Evolutionary conservation across 768 basidiomycete species (phyloP).

Genomic region (Rhodosporidiobolus odoratus): DNA sequence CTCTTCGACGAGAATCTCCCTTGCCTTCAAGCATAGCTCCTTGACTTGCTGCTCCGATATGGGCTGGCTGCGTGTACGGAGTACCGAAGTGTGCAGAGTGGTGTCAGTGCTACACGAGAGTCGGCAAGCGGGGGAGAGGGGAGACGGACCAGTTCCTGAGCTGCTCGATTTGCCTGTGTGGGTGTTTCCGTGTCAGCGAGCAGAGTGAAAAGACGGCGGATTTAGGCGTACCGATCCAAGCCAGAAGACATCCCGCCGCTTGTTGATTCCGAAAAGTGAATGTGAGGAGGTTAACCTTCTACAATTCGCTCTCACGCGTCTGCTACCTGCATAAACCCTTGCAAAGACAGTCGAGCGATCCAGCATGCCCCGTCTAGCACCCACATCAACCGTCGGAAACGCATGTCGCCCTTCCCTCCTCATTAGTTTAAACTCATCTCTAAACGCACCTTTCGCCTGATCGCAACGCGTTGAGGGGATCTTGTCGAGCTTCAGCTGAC

Average conservation of each 20-base stretch:
- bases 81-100: neutral
- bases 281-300: neutral
- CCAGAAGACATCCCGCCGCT: constrained; percentile 15
- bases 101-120: neutral
- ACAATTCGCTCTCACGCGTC: neutral
- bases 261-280: neutral
- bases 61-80: constrained; percentile 57
- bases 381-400: constrained; percentile 21
- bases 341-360: neutral
- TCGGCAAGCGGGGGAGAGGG: neutral
- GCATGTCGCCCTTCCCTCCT: neutral
- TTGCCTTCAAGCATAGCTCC: constrained; percentile 85
- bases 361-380: constrained; percentile 19
- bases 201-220: neutral
- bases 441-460: neutral
- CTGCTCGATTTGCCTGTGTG: constrained; percentile 87
- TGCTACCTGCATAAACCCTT: neutral
- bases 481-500: neutral
- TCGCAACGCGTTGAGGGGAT: neutral
- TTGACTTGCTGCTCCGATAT: constrained; percentile 96
- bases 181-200: neutral
- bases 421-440: neutral
- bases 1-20: constrained; percentile 71
- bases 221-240: constrained; percentile 16
- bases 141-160: constrained; percentile 59